Conservation (phyloP, 2,329 filamentous ascomycete species). For the Colletotrichum echinochloae region DNA sequence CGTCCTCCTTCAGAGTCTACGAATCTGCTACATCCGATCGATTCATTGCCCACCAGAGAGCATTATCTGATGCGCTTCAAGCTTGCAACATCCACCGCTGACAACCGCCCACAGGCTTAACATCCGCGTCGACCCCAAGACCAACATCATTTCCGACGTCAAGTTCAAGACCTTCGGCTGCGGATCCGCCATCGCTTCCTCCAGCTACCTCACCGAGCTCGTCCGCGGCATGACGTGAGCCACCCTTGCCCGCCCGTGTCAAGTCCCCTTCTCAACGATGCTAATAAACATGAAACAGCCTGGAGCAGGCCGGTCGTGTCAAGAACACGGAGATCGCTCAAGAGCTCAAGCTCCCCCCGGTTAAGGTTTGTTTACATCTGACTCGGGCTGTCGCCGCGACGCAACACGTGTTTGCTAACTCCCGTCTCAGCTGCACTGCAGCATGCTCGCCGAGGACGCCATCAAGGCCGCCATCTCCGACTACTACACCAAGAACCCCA, state of each 20-base stretch:
- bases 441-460: slow-evolving; percentile 90
- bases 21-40: background rate
- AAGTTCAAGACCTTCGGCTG: slow-evolving; percentile 99
- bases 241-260: background rate
- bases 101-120: slow-evolving; percentile 62
- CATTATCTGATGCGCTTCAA: background rate
- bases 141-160: slow-evolving; percentile 90
- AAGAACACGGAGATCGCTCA: slow-evolving; percentile 99
- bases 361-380: slow-evolving; percentile 75
- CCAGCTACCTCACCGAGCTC: slow-evolving; percentile 95
- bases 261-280: background rate
- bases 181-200: slow-evolving; percentile 93
- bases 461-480: slow-evolving; percentile 92
- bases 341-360: slow-evolving; percentile 89
- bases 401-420: slow-evolving; percentile 45
- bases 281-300: slow-evolving; percentile 40
- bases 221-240: slow-evolving; percentile 87
- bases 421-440: slow-evolving; percentile 79
- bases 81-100: background rate
- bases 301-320: slow-evolving; percentile 92
- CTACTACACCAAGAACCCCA: slow-evolving; percentile 91
- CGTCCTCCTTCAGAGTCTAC: no score
- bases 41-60: background rate
- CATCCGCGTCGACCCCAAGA: slow-evolving; percentile 89
- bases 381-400: background rate